Conservation (phyloP, 2,329 filamentous ascomycete genomes). For the Beauveria asiatica region DNA sequence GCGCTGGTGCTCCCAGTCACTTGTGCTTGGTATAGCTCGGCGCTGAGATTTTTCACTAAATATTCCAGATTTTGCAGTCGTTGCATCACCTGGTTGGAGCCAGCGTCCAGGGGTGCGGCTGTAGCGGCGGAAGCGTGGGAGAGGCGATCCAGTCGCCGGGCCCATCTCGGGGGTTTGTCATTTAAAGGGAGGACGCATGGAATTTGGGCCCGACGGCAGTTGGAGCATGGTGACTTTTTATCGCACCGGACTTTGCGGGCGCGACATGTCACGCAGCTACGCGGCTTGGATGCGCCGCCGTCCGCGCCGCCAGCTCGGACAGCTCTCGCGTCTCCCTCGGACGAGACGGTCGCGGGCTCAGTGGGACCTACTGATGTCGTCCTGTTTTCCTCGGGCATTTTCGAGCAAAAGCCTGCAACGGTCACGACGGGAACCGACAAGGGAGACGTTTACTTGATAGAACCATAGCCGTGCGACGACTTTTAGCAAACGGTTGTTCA, state of each 20-base stretch:
- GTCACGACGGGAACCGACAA: background rate
- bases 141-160: constrained; percentile 39
- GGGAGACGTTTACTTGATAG: background rate
- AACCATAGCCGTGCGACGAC: background rate
- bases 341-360: background rate
- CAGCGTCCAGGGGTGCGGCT: constrained; percentile 20
- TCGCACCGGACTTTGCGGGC: constrained; percentile 50
- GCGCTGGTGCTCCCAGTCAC: constrained; percentile 18
- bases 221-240: constrained; percentile 47
- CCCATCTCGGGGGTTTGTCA: constrained; percentile 45
- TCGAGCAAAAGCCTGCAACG: background rate
- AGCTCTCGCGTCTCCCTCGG: constrained; percentile 15
- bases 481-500: background rate
- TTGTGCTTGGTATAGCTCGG: constrained; percentile 35
- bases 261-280: constrained; percentile 44
- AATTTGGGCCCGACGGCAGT: constrained; percentile 45
- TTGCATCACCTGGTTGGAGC: constrained; percentile 35
- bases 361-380: background rate
- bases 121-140: constrained; percentile 27
- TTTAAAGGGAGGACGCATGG: constrained; percentile 41
- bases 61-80: constrained; percentile 40
- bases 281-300: constrained; percentile 23
- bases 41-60: constrained; percentile 41
- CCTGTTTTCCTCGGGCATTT: background rate
- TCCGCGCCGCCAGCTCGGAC: background rate